Base-by-base conservation (phyloP, 208 protist genomes). In the Vickermania spadyakhi region DNA sequence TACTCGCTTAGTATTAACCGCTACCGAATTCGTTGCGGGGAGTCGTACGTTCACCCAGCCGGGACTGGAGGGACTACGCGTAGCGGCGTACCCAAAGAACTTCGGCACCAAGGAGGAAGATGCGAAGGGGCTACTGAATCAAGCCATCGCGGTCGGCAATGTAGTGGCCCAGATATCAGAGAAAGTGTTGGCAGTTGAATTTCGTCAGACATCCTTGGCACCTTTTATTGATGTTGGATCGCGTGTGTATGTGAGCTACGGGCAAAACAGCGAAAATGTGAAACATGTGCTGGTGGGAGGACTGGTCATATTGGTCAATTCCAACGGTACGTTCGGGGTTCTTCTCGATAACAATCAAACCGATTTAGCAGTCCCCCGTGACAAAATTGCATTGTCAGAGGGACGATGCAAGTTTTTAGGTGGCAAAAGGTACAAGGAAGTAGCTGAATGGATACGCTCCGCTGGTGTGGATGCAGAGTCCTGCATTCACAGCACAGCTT, bases 311-410 rank as follows among this genome's bases (percentile, higher is more conserved):
- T 77, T 81, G 22, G 75, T 90, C 2, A 89, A 91, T 64, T 68
- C 70, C 2, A 89, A 91, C 63, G 87, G 81, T 11, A 94, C 84
- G 26, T 84, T 87, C 41, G 80, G 70, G 11, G 83, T 94, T 23
- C 64, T 91, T 50, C 72, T 94, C 11, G 87, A 94, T 59, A 83
- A 91, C 70, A 79, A 88, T 66, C 76, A 72, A 28, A 70, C 90
- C 49, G 87, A 94, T 53, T 72, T 86, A 21, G 82, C 80, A 14
- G 87, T 94, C 2, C 83, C 87, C 28, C 83, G 79, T 21, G 87
- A 88, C 25, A 79, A 74, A 66, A 84, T 90, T 28, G 73, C 68
- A 4, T 59, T 88, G 23, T 79, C 69, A 31, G 78, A 84, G 66
- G 80, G 77, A 42, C 66, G 70, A 1, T 79, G 73, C 58, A 85